Evolutionary conservation across 345 rosid genomes (phyloP).

Genomic region (Balakata baccata): DNA sequence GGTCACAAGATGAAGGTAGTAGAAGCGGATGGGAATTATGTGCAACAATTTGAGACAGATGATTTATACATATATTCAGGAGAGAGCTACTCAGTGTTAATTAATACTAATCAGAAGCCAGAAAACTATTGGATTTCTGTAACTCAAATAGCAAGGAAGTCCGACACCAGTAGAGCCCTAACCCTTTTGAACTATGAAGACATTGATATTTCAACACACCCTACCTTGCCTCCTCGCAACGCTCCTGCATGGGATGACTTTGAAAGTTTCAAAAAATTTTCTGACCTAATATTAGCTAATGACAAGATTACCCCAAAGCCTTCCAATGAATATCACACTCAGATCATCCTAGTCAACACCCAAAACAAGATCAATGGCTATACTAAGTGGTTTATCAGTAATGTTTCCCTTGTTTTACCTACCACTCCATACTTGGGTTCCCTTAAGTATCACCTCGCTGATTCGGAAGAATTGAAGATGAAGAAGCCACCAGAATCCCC

Average conservation of each 20-base stretch:
- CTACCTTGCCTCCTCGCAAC: slow-evolving; percentile 47
- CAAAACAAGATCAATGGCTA: slow-evolving; percentile 55
- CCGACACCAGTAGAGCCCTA: slow-evolving; percentile 55
- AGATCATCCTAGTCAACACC: slow-evolving; percentile 63
- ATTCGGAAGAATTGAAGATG: slow-evolving; percentile 38
- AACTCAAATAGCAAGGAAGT: slow-evolving; percentile 58
- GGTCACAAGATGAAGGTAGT: slow-evolving; percentile 69
- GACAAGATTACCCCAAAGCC: slow-evolving; percentile 46
- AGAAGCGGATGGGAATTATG: slow-evolving; percentile 88
- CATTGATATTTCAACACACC: slow-evolving; percentile 36
- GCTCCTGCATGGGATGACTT: slow-evolving; percentile 68
- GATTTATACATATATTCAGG: slow-evolving; percentile 75
- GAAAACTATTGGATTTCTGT: slow-evolving; percentile 55
- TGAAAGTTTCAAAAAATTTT: slow-evolving; percentile 45
- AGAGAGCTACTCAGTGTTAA: slow-evolving; percentile 70
- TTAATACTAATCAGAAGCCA: slow-evolving; percentile 53
- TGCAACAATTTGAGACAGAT: slow-evolving; percentile 53
- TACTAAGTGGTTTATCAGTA: slow-evolving; percentile 71
- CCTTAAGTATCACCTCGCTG: slow-evolving; percentile 40
- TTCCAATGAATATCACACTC: slow-evolving; percentile 29
- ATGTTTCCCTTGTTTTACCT: slow-evolving; percentile 56
- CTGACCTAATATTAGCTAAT: slow-evolving; percentile 37
- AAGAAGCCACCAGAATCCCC: slow-evolving; percentile 45
- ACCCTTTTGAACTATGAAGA: slow-evolving; percentile 52
- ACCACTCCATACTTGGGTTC: slow-evolving; percentile 78